A percentile compares a stretch with the other conserved stretches of the same genome.
Evolutionary conservation across 495 filamentous ascomycete species (phyloP).

Genomic region (Cercophora samala): DNA sequence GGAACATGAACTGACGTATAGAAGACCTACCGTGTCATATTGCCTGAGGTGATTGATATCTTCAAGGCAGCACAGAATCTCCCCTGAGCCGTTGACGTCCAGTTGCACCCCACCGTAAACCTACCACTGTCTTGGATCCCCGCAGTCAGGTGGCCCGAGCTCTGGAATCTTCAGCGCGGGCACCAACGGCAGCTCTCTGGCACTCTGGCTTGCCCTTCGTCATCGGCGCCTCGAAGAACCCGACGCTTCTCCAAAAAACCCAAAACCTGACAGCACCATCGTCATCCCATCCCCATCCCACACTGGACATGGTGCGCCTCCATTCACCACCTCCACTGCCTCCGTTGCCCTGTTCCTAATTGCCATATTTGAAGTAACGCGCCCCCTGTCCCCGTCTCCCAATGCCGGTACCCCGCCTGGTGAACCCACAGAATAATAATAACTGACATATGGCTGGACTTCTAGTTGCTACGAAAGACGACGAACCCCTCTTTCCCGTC

Average conservation of each 20-base stretch:
- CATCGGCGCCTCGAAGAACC: conserved; percentile 12
- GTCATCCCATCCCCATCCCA: neutral
- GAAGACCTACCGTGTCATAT: too few species aligned
- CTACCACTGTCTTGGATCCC: neutral
- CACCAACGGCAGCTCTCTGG: conserved; percentile 10
- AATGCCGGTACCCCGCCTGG: neutral
- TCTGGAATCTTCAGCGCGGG: conserved; percentile 8
- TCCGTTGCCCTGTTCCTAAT: neutral
- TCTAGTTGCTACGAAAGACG: neutral
- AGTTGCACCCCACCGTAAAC: neutral
- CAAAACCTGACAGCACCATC: conserved; percentile 13
- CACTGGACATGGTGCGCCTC: neutral
- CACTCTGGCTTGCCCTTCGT: too few species aligned
- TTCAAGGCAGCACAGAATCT: neutral
- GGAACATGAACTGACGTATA: too few species aligned
- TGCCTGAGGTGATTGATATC: too few species aligned
- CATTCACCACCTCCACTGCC: neutral
- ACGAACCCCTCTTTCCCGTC: conserved; percentile 5
- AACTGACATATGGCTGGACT: neutral
- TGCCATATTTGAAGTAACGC: neutral
- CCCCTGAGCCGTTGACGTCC: neutral
- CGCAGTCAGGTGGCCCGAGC: conserved; percentile 1
- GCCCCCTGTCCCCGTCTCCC: neutral
- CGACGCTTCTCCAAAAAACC: conserved; percentile 4
- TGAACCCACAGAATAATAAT: neutral